Base-by-base conservation (phyloP, 306 rosid species). In the Prunus fruticosa region DNA sequence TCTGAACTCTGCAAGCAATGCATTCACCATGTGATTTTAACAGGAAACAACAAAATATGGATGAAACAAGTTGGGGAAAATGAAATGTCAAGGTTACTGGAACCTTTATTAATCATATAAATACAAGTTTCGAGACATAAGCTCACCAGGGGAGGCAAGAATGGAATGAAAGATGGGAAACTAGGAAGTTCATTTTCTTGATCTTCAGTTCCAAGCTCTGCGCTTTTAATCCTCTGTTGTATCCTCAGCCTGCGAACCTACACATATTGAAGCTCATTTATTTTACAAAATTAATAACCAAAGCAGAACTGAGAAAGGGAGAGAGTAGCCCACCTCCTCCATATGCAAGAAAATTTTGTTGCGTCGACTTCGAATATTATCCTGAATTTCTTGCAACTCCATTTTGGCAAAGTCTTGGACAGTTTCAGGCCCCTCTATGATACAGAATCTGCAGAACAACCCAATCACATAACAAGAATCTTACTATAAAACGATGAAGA, bases 201-300 rank as follows among this genome's bases (percentile, higher is more conserved):
- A 86, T 87, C 90, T 65, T 90, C 97, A 34, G 61, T 78, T 68
- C 97, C 97, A 64, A 90, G 88, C 81, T 90, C 97, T 25, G 91
- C 90, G 58, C 45, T 92, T 84, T 90, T 94, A 60, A 94, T 85
- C 73, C 98, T 89, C 76, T 94, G 97, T 32, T 94, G 98, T 81
- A 94, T 90, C 84, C 97, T 85, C 83, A 94, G 96, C 87, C 98
- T 84, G 27, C 98, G 96, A 81, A 94, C 98, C 98, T 94, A 74
- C 79, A 82, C 11, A 85, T 46, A 61, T 32, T 70, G 71, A 61
- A 79, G 58, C 19, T 22, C 67, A 57, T 57, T 58, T 9, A 41
- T 45, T 13, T 2, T n/a, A 16, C 15, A 58, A 41, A 13, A 45
- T 16, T 56, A 4, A 47, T 23, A 45, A 20, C 11, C 43, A 34